Evolutionary conservation across 305 asterid genomes (phyloP).

Genomic region (Striga hermonthica): DNA sequence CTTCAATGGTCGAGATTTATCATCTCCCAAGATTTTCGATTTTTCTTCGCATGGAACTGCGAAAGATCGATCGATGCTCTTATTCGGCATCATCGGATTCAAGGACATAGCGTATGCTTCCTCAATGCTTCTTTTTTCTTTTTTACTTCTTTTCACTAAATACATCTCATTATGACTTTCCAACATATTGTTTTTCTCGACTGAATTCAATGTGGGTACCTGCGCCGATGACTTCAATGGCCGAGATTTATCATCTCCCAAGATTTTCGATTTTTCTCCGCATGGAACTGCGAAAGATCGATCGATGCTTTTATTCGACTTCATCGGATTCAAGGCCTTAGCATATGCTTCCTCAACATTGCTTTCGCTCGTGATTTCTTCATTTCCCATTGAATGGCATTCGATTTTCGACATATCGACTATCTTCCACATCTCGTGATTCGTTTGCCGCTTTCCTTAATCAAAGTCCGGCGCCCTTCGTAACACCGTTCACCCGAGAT

Average conservation of each 20-base stretch:
- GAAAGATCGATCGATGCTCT: constrained; percentile 29
- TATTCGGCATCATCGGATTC: constrained; percentile 32
- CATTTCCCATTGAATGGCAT: constrained; percentile 48
- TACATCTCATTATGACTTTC: constrained; percentile 28
- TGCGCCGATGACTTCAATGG: constrained; percentile 62
- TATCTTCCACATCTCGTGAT: too few relatives aligned
- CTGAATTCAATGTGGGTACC: constrained; percentile 53
- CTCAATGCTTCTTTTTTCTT: too few relatives aligned
- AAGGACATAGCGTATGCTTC: constrained; percentile 31
- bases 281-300: constrained; percentile 43
- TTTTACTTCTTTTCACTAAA: constrained; percentile 42
- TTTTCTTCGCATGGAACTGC: constrained; percentile 42
- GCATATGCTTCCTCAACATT: constrained; percentile 21
- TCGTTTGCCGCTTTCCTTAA: too few relatives aligned
- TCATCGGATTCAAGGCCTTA: constrained; percentile 30
- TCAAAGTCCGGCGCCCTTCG: too few relatives aligned
- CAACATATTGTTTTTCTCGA: constrained; percentile 49
- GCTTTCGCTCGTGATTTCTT: constrained; percentile 34
- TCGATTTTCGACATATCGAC: constrained; percentile 62
- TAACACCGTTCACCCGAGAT: too few relatives aligned
- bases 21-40: constrained; percentile 34
- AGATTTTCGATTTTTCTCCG: constrained; percentile 33
- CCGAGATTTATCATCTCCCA: constrained; percentile 52
- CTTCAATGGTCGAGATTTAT: constrained; percentile 61
- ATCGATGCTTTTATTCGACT: constrained; percentile 35